Conservation (phyloP, 2,329 filamentous ascomycete species). For the Penicillium occitanis region DNA sequence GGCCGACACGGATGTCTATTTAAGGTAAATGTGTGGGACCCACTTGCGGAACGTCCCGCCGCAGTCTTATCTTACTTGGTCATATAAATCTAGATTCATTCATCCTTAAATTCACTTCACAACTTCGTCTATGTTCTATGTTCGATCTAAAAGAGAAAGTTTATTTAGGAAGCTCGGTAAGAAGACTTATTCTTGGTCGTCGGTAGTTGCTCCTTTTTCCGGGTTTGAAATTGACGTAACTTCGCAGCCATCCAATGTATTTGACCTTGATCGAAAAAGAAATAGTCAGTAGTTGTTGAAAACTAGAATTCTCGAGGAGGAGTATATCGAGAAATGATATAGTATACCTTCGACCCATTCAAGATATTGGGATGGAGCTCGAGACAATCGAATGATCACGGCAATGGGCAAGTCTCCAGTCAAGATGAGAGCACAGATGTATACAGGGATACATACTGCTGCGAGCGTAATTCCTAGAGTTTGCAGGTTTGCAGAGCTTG, state of each 20-base stretch:
- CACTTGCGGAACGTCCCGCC: background rate
- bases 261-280: background rate
- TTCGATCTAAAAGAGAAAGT: too few relatives aligned
- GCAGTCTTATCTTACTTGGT: background rate
- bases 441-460: background rate
- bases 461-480: background rate
- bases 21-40: background rate
- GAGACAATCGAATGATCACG: background rate
- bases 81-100: background rate
- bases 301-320: too few relatives aligned
- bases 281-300: background rate
- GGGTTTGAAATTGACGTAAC: background rate
- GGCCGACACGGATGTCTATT: background rate
- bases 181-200: background rate
- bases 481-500: background rate
- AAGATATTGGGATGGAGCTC: background rate
- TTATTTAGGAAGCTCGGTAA: background rate
- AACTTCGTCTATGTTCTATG: background rate
- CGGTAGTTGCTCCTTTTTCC: background rate
- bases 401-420: background rate
- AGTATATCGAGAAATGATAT: background rate
- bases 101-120: background rate
- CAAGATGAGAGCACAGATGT: background rate
- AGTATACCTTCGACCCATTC: background rate
- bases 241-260: background rate